A percentile compares a stretch with the other conserved stretches of the same genome.
Conservation (phyloP, 257 asterid genomes). For the Orobanche coerulescens region DNA sequence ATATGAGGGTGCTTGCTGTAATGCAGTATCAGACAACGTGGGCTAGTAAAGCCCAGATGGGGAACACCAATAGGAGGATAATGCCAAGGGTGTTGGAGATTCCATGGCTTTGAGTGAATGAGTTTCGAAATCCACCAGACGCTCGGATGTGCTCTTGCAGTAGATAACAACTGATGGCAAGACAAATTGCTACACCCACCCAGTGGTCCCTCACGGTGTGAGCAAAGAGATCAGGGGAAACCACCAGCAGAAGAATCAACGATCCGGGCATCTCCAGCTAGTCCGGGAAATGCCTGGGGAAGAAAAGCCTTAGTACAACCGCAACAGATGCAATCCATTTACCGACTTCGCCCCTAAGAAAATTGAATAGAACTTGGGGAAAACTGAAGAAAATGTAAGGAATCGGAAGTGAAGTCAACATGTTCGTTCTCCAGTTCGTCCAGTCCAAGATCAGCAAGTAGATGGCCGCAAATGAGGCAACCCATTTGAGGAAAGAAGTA, state of each 20-base stretch:
- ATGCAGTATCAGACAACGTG: conserved; percentile 16
- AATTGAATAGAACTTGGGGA: too few species aligned
- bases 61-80: too few species aligned
- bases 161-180: conserved; percentile 55
- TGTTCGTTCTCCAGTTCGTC: too few species aligned
- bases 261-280: conserved; percentile 79
- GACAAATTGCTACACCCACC: conserved; percentile 50
- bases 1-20: neutral
- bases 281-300: conserved; percentile 69
- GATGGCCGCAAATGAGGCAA: conserved; percentile 69
- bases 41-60: conserved; percentile 38
- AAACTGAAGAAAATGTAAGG: too few species aligned
- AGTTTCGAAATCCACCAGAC: too few species aligned
- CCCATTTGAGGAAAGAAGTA: conserved; percentile 61
- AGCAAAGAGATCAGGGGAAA: conserved; percentile 55
- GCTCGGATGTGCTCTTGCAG: conserved; percentile 74
- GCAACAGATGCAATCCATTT: too few species aligned
- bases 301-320: conserved; percentile 72
- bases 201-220: conserved; percentile 36
- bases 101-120: too few species aligned
- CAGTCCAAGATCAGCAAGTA: conserved; percentile 52
- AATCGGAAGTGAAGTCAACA: too few species aligned
- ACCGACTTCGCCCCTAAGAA: too few species aligned
- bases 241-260: conserved; percentile 57
- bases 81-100: too few species aligned